Percentiles rank a stretch among this genome's conserved stretches.
Evolutionary conservation across 805 yeast genomes (phyloP).

Genomic region (Vanderwaltozyma verrucispora): DNA sequence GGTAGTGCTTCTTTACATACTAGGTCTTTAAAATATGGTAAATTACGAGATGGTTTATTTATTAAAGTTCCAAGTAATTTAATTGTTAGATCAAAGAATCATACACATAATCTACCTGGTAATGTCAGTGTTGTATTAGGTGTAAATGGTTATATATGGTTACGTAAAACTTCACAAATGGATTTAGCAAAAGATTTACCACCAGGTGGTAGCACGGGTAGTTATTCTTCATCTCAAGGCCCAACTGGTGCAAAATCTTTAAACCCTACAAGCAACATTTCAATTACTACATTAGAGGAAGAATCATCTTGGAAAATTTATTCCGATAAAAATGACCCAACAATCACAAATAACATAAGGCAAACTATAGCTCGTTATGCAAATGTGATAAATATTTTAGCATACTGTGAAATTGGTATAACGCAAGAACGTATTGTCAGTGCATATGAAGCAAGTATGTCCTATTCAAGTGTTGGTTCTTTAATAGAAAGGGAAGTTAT

Average conservation of each 20-base stretch:
- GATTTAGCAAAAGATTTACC: conserved; percentile 24
- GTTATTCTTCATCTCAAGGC: conserved; percentile 20
- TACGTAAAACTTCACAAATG: conserved; percentile 51
- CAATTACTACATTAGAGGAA: conserved; percentile 80
- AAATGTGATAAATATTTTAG: conserved; percentile 72
- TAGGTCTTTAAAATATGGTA: conserved; percentile 90
- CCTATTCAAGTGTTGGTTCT: conserved; percentile 58
- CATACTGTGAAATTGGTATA: conserved; percentile 78
- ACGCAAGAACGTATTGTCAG: conserved; percentile 67
- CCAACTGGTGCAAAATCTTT: conserved; percentile 26
- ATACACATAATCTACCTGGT: conserved; percentile 87
- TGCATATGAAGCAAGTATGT: conserved; percentile 86
- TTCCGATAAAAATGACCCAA: conserved; percentile 71
- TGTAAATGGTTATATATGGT: conserved; percentile 91
- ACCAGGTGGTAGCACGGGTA: conserved; percentile 20
- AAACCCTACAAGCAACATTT: conserved; percentile 34
- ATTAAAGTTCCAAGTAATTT: conserved; percentile 73
- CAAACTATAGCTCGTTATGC: conserved; percentile 75
- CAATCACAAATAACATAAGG: conserved; percentile 50
- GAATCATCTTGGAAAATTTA: conserved; percentile 94
- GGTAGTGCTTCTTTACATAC: conserved; percentile 94
- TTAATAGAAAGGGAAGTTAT: conserved; percentile 64
- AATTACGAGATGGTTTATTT: conserved; percentile 82
- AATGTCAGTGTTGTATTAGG: conserved; percentile 84
- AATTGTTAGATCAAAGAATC: conserved; percentile 77